phyloP scores from a whole-genome alignment of 2,329 filamentous ascomycete species.

The Lasiodiplodia sp. region DNA sequence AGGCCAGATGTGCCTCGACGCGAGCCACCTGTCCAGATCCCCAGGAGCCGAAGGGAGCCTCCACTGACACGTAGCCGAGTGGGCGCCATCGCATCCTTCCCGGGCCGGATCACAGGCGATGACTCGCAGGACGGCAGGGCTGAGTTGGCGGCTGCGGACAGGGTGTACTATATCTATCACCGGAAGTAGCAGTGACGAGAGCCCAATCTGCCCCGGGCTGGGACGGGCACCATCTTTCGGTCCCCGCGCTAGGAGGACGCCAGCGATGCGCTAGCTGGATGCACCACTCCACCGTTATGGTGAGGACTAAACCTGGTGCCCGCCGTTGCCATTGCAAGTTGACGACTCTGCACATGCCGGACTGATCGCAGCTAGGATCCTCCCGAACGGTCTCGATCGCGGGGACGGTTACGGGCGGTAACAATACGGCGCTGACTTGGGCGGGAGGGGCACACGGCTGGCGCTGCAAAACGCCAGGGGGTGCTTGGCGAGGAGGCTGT shows the following conservation, averaged over 20 bases:
- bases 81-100: neutral
- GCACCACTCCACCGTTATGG: neutral
- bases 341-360: neutral
- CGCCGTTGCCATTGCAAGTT: neutral
- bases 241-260: neutral
- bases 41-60: neutral
- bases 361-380: neutral
- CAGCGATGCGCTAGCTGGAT: neutral
- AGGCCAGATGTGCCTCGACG: neutral
- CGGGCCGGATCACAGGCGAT: neutral
- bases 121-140: neutral
- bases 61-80: neutral
- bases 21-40: neutral
- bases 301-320: neutral
- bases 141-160: neutral
- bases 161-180: neutral
- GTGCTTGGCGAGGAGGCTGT: conserved; percentile 7
- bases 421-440: neutral
- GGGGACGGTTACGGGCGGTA: neutral
- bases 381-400: neutral
- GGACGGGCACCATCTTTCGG: neutral
- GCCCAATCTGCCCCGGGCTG: neutral
- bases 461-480: neutral
- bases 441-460: neutral
- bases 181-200: neutral